Base-by-base conservation (phyloP, 116 monocot genomes). In the Trichopus zeylanicus region DNA sequence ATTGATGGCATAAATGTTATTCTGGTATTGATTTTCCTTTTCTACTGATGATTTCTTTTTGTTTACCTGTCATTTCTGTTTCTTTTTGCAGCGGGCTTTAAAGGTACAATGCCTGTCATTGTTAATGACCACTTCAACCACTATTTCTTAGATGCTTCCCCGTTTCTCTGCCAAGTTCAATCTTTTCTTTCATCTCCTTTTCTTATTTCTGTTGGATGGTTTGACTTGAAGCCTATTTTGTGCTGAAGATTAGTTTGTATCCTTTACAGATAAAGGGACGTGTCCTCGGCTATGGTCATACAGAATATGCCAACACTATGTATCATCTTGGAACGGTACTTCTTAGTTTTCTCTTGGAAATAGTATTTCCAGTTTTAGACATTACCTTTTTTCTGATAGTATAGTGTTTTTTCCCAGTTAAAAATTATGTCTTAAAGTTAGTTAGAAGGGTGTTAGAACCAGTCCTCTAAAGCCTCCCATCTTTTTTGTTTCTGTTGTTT, bases 221-320 rank as follows among this genome's bases (percentile, higher is more conserved):
- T n/a, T n/a, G n/a, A n/a, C n/a, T n/a, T n/a, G n/a, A n/a, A n/a
- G n/a, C n/a, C n/a, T n/a, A n/a, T n/a, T 9, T 7, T 42, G 18
- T 42, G 18, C 3, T 42, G 4, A 42, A 16, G 7, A 1, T 42
- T 42, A 13, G 3, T 42, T 60, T 7, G 18, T 31, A 34, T 18
- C 29, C 54, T 31, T 3, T 86, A 68, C 53, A 97, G 91, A 84
- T 97, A 75, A 82, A 97, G 70, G 91, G 91, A 10, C 84, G 84
- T 57, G 81, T 87, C 65, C 49, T 97, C 57, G 97, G 91, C 48
- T 49, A 79, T 71, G 77, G 65, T 10, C 86, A 91, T 62, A 31
- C 73, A 31, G 91, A 97, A 24, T 97, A 91, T 84, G 84, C 97
- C 47, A 75, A 83, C 48, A 91, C 97, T 48, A 84, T 97, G 84